Conservation (phyloP, 305 asterid genomes). For the Lippia alba region DNA sequence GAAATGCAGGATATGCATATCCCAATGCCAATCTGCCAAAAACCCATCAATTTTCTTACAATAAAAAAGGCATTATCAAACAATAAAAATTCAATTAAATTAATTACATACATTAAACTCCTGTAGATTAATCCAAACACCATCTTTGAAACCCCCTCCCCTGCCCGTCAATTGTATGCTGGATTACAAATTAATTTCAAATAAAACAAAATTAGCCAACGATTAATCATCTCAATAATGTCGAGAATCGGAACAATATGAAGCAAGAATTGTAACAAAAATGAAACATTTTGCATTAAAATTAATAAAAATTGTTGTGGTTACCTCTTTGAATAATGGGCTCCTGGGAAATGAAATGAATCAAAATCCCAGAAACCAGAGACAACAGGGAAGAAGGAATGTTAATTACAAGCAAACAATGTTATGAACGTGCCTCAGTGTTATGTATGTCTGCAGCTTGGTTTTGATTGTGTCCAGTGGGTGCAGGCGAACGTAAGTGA, state of each 20-base stretch:
- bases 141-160: conserved; percentile 40
- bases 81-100: neutral
- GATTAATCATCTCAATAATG: neutral
- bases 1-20: conserved; percentile 90
- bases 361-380: conserved; percentile 39
- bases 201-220: neutral
- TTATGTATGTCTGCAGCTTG: conserved; percentile 73
- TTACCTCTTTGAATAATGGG: conserved; percentile 31
- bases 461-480: conserved; percentile 95
- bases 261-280: no score
- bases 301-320: neutral
- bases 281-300: no score
- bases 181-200: neutral
- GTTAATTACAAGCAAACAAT: neutral
- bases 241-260: no score
- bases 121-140: conserved; percentile 45
- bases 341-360: conserved; percentile 38
- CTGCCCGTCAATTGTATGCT: conserved; percentile 24
- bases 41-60: neutral
- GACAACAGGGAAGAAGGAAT: conserved; percentile 31
- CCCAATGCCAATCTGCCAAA: conserved; percentile 74
- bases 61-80: no score
- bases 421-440: conserved; percentile 17
- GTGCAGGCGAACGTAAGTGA: conserved; percentile 89
- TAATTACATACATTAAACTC: conserved; percentile 40